Base-by-base conservation (phyloP, 2,329 filamentous ascomycete genomes). In the Trichoderma sp. region DNA sequence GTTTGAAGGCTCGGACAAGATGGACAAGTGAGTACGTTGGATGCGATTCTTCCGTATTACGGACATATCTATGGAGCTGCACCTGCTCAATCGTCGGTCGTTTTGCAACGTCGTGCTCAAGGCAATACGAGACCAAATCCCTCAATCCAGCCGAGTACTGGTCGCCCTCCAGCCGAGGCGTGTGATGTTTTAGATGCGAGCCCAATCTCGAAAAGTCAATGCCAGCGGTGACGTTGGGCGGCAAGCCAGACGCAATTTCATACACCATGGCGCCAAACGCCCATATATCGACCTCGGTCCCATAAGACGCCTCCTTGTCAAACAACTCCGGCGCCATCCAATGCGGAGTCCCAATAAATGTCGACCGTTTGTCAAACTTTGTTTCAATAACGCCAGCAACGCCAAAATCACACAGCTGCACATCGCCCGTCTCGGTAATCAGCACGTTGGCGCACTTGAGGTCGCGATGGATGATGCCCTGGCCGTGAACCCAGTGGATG, bases 261-360 rank as follows among this genome's bases (percentile, higher is more conserved):
- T 88, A 93, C 1, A 93, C 84, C 77, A 94, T 91, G 70, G 91
- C 91, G 1, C 92, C 93, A 76, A 93, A 94, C 2, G 92, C 91
- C 92, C 93, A 96, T 61, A 94, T 93, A 74, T 96, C 92, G 54
- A 91, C 88, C 74, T 91, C 89, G 16, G 88, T 90, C 69, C 90
- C 90, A 76, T 91, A 91, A 5, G 88, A 87, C 11, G 86, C 83
- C 4, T 86, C 83, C 46, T 86, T 83, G 68, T 90, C 87, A 73
- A 91, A 90, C 14, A 95, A 83, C 74, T 96, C 93, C 0, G 91
- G 91, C 0, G 93, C 91, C 92, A 96, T 94, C 91, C 92, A 96
- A 78, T 94, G 89, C 3, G 90, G 90, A 0, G 93, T 96, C 26
- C 92, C 92, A 68, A 95, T 91, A 59, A 95, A 90, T 0, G 92